Evolutionary conservation across 2,329 filamentous ascomycete genomes (phyloP).

Genomic region (Colletotrichum incanum): DNA sequence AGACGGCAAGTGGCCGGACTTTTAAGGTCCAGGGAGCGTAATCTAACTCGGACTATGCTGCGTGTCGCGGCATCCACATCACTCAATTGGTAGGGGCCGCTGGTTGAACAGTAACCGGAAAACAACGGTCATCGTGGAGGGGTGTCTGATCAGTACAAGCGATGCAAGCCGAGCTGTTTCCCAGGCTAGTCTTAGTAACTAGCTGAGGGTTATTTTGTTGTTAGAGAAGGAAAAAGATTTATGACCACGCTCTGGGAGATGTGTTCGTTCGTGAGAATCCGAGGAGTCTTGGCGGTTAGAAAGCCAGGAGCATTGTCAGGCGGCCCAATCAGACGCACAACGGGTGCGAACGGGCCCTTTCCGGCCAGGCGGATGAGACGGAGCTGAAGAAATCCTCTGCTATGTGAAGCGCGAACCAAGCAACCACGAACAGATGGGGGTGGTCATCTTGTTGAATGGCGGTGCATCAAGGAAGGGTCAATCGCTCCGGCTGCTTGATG

Average conservation of each 20-base stretch:
- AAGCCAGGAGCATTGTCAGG: slow-evolving; percentile 1
- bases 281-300: slow-evolving; percentile 23
- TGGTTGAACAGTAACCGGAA: not conserved
- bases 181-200: not conserved
- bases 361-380: slow-evolving; percentile 16
- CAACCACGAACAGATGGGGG: not conserved
- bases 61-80: not conserved
- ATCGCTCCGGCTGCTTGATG: slow-evolving; percentile 14
- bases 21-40: slow-evolving; percentile 74
- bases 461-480: slow-evolving; percentile 1
- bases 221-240: slow-evolving; percentile 30
- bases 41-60: not conserved
- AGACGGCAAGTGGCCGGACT: slow-evolving; percentile 96
- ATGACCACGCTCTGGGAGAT: slow-evolving; percentile 18
- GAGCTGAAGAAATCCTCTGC: slow-evolving; percentile 14
- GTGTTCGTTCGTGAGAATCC: not conserved
- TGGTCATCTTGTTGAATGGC: not conserved
- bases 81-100: not conserved
- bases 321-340: slow-evolving; percentile 7
- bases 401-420: slow-evolving; percentile 15
- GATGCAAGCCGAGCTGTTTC: not conserved
- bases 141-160: not conserved
- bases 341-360: not conserved
- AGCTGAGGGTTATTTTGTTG: not conserved
- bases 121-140: not conserved